Evolutionary conservation across 148 eudicot species (phyloP).

Genomic region (Fagopyrum homotropicum): DNA sequence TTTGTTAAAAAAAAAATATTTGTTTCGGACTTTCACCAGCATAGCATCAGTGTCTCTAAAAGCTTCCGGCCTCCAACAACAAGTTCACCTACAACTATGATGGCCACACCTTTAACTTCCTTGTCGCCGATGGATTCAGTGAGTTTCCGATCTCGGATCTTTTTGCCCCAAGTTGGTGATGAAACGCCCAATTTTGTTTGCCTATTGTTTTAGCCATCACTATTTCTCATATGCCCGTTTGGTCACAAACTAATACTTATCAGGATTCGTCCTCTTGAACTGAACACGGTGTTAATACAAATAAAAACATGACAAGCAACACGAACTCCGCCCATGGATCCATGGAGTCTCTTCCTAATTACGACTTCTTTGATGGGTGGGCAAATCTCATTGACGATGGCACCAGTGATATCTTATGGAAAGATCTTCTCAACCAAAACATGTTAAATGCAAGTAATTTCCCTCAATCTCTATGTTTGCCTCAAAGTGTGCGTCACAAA

Average conservation of each 20-base stretch:
- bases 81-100: slow-evolving; percentile 49
- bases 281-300: slow-evolving; percentile 15
- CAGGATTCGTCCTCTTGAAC: slow-evolving; percentile 18
- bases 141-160: slow-evolving; percentile 11
- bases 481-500: too few relatives aligned
- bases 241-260: too few relatives aligned
- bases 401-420: slow-evolving; percentile 33
- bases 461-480: neutral
- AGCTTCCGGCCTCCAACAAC: slow-evolving; percentile 45
- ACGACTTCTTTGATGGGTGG: slow-evolving; percentile 33
- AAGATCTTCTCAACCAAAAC: slow-evolving; percentile 22
- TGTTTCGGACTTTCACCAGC: slow-evolving; percentile 18
- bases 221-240: too few relatives aligned
- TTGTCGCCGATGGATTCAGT: slow-evolving; percentile 50
- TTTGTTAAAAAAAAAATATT: too few relatives aligned
- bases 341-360: slow-evolving; percentile 16
- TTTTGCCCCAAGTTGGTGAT: slow-evolving; percentile 2
- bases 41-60: slow-evolving; percentile 48
- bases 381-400: slow-evolving; percentile 43
- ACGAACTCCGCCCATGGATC: slow-evolving; percentile 26
- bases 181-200: neutral
- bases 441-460: neutral
- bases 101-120: slow-evolving; percentile 47
- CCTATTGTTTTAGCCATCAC: neutral
- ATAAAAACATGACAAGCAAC: slow-evolving; percentile 23